Percentiles rank a stretch among this genome's conserved stretches.
Conservation (phyloP, 164 flowering plant genomes). For the Umbellularia californica region DNA sequence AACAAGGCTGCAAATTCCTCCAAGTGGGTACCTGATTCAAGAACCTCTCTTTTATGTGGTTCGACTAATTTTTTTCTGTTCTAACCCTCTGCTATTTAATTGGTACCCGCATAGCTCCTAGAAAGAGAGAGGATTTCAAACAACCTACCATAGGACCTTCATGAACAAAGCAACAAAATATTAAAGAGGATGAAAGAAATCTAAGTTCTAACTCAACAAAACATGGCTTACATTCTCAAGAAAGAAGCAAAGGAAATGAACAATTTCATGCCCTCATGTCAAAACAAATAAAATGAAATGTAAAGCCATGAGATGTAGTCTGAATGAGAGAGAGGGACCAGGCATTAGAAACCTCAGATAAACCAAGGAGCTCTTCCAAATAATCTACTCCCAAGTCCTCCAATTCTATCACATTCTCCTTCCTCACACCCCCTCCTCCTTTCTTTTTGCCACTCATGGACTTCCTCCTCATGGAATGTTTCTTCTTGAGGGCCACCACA, state of each 20-base stretch:
- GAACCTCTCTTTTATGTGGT: too few species aligned
- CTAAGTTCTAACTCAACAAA: background rate
- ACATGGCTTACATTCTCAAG: too few species aligned
- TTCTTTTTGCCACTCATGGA: slow-evolving; percentile 20
- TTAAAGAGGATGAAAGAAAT: background rate
- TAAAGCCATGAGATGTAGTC: background rate
- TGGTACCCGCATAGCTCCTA: too few species aligned
- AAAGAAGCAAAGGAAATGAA: too few species aligned
- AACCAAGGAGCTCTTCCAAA: slow-evolving; percentile 48
- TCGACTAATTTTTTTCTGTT: too few species aligned
- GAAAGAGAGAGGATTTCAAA: too few species aligned
- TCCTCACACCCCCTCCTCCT: slow-evolving; percentile 8
- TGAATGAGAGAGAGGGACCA: background rate
- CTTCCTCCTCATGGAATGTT: slow-evolving; percentile 41
- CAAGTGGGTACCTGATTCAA: too few species aligned
- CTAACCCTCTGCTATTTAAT: too few species aligned
- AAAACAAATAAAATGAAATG: too few species aligned
- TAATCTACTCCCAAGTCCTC: slow-evolving; percentile 56
- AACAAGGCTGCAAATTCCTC: too few species aligned
- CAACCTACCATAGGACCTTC: too few species aligned
- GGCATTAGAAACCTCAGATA: slow-evolving; percentile 14
- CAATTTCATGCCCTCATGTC: background rate
- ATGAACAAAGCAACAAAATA: too few species aligned
- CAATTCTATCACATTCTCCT: slow-evolving; percentile 38
- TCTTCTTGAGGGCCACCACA: slow-evolving; percentile 49